Evolutionary conservation across 2,329 filamentous ascomycete species (phyloP).

Genomic region (Pyrenochaeta sp.): DNA sequence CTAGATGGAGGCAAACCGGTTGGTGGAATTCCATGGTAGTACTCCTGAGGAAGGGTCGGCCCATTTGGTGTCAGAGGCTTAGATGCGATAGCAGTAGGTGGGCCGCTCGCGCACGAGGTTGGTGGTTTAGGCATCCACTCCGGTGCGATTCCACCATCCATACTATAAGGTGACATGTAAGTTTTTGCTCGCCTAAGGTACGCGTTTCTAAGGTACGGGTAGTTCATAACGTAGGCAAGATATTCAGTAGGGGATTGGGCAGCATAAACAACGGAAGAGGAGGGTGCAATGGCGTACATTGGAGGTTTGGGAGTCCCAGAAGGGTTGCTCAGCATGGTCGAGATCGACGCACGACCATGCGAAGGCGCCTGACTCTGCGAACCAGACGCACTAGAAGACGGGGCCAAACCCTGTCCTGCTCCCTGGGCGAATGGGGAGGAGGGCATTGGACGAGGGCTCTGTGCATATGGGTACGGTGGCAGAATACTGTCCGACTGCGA

Average conservation of each 20-base stretch:
- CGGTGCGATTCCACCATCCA: slow-evolving; percentile 51
- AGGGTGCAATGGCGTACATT: slow-evolving; percentile 49
- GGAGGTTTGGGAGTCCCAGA: slow-evolving; percentile 44
- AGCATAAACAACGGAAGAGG: slow-evolving; percentile 50
- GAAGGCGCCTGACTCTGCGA: slow-evolving; percentile 36
- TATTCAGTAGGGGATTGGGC: slow-evolving; percentile 49
- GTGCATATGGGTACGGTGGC: slow-evolving; percentile 38
- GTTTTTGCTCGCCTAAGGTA: slow-evolving; percentile 55
- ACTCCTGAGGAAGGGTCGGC: slow-evolving; percentile 12
- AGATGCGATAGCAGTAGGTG: slow-evolving; percentile 23
- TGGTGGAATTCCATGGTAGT: slow-evolving; percentile 17
- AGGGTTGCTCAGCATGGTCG: slow-evolving; percentile 40
- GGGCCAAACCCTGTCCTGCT: slow-evolving; percentile 18
- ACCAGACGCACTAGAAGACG: slow-evolving; percentile 25
- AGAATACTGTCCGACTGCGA: slow-evolving; percentile 25
- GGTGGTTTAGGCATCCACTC: slow-evolving; percentile 49
- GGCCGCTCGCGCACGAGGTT: slow-evolving; percentile 8
- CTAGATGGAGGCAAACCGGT: slow-evolving; percentile 27
- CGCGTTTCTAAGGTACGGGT: slow-evolving; percentile 57
- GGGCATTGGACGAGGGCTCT: slow-evolving; percentile 27
- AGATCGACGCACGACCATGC: slow-evolving; percentile 44
- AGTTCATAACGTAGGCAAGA: slow-evolving; percentile 54
- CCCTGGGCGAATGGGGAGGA: slow-evolving; percentile 32
- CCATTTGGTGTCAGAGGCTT: slow-evolving; percentile 19
- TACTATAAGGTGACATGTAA: slow-evolving; percentile 58